Evolutionary conservation across 306 rosid genomes (phyloP).

Genomic region (Cicer arietinum): DNA sequence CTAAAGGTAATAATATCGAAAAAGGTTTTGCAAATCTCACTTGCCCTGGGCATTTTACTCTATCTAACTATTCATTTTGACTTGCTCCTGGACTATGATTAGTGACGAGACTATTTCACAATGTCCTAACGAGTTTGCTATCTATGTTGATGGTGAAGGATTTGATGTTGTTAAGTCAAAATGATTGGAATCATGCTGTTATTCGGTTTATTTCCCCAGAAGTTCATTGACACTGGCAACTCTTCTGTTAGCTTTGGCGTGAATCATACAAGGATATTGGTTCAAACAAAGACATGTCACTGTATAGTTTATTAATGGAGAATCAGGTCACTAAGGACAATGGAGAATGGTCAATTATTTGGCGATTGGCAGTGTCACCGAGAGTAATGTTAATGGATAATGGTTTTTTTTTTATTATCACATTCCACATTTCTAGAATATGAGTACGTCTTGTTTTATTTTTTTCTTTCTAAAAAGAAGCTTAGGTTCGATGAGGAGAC

Average conservation of each 20-base stretch:
- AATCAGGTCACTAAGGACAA: no score
- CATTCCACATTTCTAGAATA: neutral
- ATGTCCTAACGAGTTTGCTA: neutral
- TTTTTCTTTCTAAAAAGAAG: neutral
- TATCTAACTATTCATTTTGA: neutral
- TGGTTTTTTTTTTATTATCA: no score
- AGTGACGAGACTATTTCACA: neutral
- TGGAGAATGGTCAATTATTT: no score
- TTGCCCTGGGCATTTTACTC: neutral
- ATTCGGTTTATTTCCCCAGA: neutral
- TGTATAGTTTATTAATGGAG: neutral
- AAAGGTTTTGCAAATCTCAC: slow-evolving; percentile 36
- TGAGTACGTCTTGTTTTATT: neutral
- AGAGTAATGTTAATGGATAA: no score
- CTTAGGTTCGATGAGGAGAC: slow-evolving; percentile 23
- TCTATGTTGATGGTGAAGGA: neutral
- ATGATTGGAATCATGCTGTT: neutral
- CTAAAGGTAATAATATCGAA: slow-evolving; percentile 21
- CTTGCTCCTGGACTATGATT: neutral
- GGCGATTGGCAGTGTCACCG: no score
- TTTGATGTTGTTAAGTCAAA: neutral
- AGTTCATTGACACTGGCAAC: neutral
- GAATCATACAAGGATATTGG: neutral
- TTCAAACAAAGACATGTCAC: neutral
- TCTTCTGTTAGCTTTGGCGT: neutral